Base-by-base conservation (phyloP, 495 filamentous ascomycete species). In the Penicillium alfredii region DNA sequence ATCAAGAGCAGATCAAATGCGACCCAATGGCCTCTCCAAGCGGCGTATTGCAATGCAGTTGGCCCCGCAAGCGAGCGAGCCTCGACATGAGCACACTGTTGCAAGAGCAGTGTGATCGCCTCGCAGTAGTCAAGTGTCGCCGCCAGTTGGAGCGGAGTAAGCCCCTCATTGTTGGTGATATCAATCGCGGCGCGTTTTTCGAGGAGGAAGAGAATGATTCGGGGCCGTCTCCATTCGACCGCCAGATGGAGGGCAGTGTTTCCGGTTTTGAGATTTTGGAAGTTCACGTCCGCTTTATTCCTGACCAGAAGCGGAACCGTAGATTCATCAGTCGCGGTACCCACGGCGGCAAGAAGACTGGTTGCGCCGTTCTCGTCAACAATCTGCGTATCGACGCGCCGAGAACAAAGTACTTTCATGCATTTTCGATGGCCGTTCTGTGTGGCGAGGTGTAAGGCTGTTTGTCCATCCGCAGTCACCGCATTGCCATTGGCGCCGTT, bases 161-260 rank as follows among this genome's bases (percentile, higher is more conserved):
- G 24, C 0, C 60, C 56, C 1, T 56, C 41, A 9, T 45, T 30
- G 13, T 63, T 63, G 1, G 30, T 13, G 7, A 53, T 41, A 22
- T 56, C 21, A 1, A 55, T 50, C 0, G 11, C 30, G 0, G 61
- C 61, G 0, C 59, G 51, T 33, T 49, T 57, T 4, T 63, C 57
- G 0, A 65, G 16, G 1, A 65, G 45, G 8, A 56, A 62, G 0
- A 47, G 30, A 3, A 65, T 17, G 3, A 65, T 61, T 1, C 61
- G 45, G 4, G 56, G 53, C 3, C 59, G 26, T 29, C 30, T 44
- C 9, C 12, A 40, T 18, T 52, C 34, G 0, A 63, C 51, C 10
- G 61, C 61, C 0, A 58, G 33, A 23, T 65, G 61, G 6, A 65
- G 58, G 0, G 54, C 46, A n/a, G 58, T 63, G 12, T 63, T 49